Percentiles rank a stretch among this genome's conserved stretches.
Conservation (phyloP, 2,329 filamentous ascomycete genomes). For the Lachnellula hyalina region DNA sequence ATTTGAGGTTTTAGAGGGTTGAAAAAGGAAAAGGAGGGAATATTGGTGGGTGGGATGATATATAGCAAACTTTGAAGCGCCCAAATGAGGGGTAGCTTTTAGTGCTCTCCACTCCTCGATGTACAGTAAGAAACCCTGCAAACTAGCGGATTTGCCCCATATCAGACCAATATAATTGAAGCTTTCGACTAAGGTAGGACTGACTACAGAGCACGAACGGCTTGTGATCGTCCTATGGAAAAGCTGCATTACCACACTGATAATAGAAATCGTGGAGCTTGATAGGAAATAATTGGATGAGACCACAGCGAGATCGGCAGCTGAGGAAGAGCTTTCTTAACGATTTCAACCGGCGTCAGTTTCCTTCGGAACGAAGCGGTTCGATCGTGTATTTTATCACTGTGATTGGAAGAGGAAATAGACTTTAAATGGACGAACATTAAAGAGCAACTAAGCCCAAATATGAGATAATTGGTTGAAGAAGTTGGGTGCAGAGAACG, state of each 20-base stretch:
- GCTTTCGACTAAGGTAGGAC: neutral
- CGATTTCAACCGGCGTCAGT: constrained; percentile 9
- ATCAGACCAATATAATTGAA: constrained; percentile 11
- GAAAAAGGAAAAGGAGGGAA: neutral
- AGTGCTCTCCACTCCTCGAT: constrained; percentile 7
- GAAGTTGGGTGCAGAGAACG: too few species aligned
- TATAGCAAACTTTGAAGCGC: constrained; percentile 2
- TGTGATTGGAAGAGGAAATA: neutral
- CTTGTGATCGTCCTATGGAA: constrained; percentile 1
- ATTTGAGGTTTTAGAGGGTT: neutral
- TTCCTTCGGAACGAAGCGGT: neutral
- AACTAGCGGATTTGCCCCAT: constrained; percentile 4
- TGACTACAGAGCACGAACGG: neutral
- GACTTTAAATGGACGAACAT: neutral
- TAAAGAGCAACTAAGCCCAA: neutral
- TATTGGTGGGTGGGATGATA: neutral
- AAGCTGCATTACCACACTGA: neutral
- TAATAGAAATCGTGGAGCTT: constrained; percentile 1
- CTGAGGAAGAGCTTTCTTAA: neutral
- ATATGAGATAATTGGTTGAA: neutral
- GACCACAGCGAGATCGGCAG: constrained; percentile 8
- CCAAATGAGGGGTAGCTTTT: constrained; percentile 21
- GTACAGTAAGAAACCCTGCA: constrained; percentile 8
- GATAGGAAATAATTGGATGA: constrained; percentile 6
- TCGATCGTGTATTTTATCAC: neutral